Conservation (phyloP, 1,284 basidiomycete genomes). For the Pseudomicrostroma phylloplanum region DNA sequence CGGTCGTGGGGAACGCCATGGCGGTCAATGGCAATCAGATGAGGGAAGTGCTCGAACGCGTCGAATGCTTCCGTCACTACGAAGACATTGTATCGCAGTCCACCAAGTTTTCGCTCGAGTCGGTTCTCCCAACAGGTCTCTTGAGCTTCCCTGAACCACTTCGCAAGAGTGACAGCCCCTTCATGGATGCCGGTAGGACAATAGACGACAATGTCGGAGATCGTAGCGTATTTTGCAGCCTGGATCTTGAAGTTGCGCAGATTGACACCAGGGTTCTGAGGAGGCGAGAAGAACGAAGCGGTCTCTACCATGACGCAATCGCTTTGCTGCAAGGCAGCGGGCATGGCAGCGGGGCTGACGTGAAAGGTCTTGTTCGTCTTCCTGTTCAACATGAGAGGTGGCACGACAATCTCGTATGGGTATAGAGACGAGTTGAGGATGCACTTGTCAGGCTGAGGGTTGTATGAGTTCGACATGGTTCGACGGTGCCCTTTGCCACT, state of each 20-base stretch:
- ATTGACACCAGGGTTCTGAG: constrained; percentile 35
- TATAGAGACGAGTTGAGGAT: constrained; percentile 39
- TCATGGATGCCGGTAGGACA: constrained; percentile 50
- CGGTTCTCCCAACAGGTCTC: constrained; percentile 36
- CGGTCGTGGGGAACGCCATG: constrained; percentile 53
- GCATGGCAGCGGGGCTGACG: background rate
- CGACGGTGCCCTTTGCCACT: too few species aligned
- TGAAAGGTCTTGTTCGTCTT: constrained; percentile 10
- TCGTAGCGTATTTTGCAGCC: constrained; percentile 70
- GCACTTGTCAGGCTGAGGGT: constrained; percentile 32
- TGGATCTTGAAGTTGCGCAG: constrained; percentile 48
- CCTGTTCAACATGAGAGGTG: constrained; percentile 20
- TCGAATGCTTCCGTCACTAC: constrained; percentile 65
- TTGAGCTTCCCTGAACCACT: constrained; percentile 41
- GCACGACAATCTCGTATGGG: constrained; percentile 29
- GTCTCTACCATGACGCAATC: constrained; percentile 17
- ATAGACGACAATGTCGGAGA: constrained; percentile 83
- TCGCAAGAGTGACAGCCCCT: constrained; percentile 32
- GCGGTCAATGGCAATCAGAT: constrained; percentile 57
- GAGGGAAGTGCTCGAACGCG: constrained; percentile 55
- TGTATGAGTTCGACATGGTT: constrained; percentile 6
- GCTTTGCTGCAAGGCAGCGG: background rate
- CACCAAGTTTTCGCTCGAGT: constrained; percentile 60
- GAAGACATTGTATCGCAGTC: constrained; percentile 75
- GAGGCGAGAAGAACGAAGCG: constrained; percentile 24